Evolutionary conservation across 228 moss, liverwort and hornwort species (phyloP).

Genomic region (Sphagnum fallax): DNA sequence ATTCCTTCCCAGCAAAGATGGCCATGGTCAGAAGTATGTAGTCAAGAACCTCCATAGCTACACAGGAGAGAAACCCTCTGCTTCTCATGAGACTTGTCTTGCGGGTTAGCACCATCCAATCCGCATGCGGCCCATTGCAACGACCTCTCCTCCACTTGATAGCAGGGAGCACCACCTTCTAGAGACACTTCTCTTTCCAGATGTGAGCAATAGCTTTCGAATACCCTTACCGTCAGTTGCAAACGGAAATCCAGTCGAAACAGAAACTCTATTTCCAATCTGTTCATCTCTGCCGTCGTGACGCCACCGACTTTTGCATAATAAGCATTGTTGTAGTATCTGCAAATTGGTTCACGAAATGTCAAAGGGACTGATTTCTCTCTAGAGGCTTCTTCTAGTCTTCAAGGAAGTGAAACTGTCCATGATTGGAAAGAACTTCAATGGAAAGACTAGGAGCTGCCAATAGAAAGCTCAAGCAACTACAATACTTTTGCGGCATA

Average conservation of each 20-base stretch:
- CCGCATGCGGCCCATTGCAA: conserved; percentile 30
- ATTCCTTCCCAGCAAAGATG: too few relatives aligned
- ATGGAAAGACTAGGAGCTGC: too few relatives aligned
- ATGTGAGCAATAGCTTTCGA: conserved; percentile 50
- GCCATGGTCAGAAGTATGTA: too few relatives aligned
- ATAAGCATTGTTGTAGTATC: conserved; percentile 59
- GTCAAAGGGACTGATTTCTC: too few relatives aligned
- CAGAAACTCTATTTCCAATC: conserved; percentile 50
- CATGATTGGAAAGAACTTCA: too few relatives aligned
- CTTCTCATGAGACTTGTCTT: conserved; percentile 18
- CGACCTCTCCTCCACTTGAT: conserved; percentile 22
- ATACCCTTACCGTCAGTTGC: conserved; percentile 45
- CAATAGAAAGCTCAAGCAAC: too few relatives aligned
- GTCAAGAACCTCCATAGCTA: conserved; percentile 47
- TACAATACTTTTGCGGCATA: too few relatives aligned
- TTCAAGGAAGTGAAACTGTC: too few relatives aligned
- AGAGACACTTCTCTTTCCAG: conserved; percentile 38
- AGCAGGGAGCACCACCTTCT: conserved; percentile 11
- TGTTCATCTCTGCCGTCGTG: conserved; percentile 56
- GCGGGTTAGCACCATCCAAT: conserved; percentile 20
- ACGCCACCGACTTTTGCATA: conserved; percentile 58
- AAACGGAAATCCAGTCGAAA: conserved; percentile 54
- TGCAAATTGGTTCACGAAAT: conserved; percentile 10
- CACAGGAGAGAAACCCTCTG: conserved; percentile 34
- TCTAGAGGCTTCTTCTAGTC: too few relatives aligned